These are phyloP conservation scores for Colletotrichum musicola DNA, from an alignment of 2,329 filamentous ascomycete genomes.

Conservation along the genomic window DNA sequence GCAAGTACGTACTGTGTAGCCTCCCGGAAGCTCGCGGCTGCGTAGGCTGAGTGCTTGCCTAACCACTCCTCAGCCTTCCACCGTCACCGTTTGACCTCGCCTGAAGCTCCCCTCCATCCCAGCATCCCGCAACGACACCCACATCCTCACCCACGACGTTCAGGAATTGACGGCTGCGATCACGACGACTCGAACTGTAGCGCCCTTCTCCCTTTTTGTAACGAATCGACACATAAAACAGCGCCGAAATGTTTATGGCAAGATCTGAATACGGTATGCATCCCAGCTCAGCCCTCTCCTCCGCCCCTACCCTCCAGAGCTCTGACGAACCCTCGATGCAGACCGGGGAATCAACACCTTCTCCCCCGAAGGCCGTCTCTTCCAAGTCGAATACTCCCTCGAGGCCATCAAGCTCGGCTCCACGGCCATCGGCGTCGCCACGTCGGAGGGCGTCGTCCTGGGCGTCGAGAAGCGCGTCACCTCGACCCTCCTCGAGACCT, in stretches of 20 bases:
- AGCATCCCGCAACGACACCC: slow-evolving; percentile 13
- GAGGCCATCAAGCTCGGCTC: slow-evolving; percentile 99
- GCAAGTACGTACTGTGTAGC: slow-evolving; percentile 1
- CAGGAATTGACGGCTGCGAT: slow-evolving; percentile 12
- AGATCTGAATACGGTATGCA: slow-evolving; percentile 98
- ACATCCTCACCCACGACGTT: slow-evolving; percentile 18
- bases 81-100: slow-evolving; percentile 38
- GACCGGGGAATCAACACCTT: slow-evolving; percentile 74
- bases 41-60: slow-evolving; percentile 57
- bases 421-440: slow-evolving; percentile 97
- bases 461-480: slow-evolving; percentile 99
- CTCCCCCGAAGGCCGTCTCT: slow-evolving; percentile 98
- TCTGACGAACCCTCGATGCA: slow-evolving; percentile 43
- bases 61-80: slow-evolving; percentile 35
- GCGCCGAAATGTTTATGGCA: slow-evolving; percentile 96
- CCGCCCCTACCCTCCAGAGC: slow-evolving; percentile 42
- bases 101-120: slow-evolving; percentile 37
- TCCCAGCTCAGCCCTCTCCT: slow-evolving; percentile 28
- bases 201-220: slow-evolving; percentile 8
- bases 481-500: slow-evolving; percentile 95
- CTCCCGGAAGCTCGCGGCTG: slow-evolving; percentile 43
- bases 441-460: slow-evolving; percentile 93
- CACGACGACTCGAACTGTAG: not conserved
- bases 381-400: slow-evolving; percentile 99
- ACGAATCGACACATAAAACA: slow-evolving; percentile 46